Evolutionary conservation across 441 rosid genomes (phyloP), one percentile per base, ranked within the genome.

Genomic region (Brassica hybrid): DNA sequence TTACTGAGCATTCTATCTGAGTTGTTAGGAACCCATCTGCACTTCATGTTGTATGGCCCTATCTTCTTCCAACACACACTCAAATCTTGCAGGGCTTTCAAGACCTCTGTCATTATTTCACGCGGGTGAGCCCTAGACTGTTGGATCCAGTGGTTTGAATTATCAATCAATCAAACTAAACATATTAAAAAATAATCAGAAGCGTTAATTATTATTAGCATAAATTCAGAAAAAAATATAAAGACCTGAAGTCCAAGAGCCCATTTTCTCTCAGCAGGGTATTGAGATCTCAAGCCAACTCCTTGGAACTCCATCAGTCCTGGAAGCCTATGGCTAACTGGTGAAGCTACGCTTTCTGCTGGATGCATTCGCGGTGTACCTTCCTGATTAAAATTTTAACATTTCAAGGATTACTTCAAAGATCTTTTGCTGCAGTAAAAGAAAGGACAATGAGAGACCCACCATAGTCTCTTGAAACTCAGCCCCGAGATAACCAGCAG

Each of bases 381-480:
- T 78, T 96, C 99, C 99, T 94, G 57, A 54, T 78, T 56, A 75
- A 21, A 5, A 59, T 61, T 38, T 50, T 52, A 65, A 75, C 54
- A 23, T 13, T 19, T 14, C 58, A 14, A 52, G 21, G 11, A 38
- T 80, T 71, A 75, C 76, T 58, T 65, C 16, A 71, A 36, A 69
- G 12, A 63, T 43, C 14, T 21, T 16, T 63, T 18, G 67, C 57
- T 68, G 57, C 16, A 45, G 67, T 69, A 11, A 50, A 52, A 70
- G 19, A 65, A 65, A 16, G 34, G 45, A 13, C 13, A 77, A 65
- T 2, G 41, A 14, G 43, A 67, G 13, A 74, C 85, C 7, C 77
- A 95, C 99, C 97, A 93, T 86, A 19, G 94, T 90, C 85, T 95
- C 98, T 81, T 92, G 95, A 85, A 95, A 93, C 90, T 95, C 98